These are phyloP conservation scores for Recurvomyces mirabilis DNA, from an alignment of 495 filamentous ascomycete species.

Conservation along the genomic window DNA sequence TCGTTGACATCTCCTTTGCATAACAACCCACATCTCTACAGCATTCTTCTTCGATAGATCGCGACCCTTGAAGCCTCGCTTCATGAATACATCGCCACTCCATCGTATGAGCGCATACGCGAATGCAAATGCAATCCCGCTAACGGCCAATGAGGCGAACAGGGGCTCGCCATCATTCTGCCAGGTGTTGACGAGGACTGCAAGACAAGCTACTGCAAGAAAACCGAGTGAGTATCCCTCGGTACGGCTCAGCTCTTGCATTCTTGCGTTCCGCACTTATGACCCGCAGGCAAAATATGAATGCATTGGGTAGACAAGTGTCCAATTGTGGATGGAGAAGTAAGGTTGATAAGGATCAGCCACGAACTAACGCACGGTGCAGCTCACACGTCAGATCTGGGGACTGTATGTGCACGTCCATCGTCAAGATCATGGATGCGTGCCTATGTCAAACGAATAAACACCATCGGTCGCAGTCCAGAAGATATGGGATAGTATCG, in stretches of 20 bases:
- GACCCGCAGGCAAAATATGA: too few relatives aligned
- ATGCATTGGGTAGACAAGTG: too few relatives aligned
- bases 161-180: slow-evolving; percentile 78
- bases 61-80: slow-evolving; percentile 77
- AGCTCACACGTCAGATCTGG: too few relatives aligned
- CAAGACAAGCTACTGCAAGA: slow-evolving; percentile 57
- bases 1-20: neutral
- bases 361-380: too few relatives aligned
- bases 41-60: slow-evolving; percentile 73
- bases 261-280: slow-evolving; percentile 7
- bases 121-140: slow-evolving; percentile 68
- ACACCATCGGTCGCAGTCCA: too few relatives aligned
- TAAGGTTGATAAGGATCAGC: too few relatives aligned
- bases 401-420: too few relatives aligned
- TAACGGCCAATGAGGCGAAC: slow-evolving; percentile 75
- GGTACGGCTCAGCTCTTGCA: slow-evolving; percentile 43
- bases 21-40: slow-evolving; percentile 56
- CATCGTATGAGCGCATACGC: slow-evolving; percentile 79
- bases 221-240: slow-evolving; percentile 62
- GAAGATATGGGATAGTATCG: too few relatives aligned
- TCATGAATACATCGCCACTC: slow-evolving; percentile 86
- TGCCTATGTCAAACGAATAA: too few relatives aligned
- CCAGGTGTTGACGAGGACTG: slow-evolving; percentile 71
- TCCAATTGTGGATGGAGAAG: too few relatives aligned
- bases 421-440: too few relatives aligned